Evolutionary conservation across 139 green algal genomes (phyloP), one percentile per base, ranked within the genome.

Genomic region (Chlorella sorokiniana): DNA sequence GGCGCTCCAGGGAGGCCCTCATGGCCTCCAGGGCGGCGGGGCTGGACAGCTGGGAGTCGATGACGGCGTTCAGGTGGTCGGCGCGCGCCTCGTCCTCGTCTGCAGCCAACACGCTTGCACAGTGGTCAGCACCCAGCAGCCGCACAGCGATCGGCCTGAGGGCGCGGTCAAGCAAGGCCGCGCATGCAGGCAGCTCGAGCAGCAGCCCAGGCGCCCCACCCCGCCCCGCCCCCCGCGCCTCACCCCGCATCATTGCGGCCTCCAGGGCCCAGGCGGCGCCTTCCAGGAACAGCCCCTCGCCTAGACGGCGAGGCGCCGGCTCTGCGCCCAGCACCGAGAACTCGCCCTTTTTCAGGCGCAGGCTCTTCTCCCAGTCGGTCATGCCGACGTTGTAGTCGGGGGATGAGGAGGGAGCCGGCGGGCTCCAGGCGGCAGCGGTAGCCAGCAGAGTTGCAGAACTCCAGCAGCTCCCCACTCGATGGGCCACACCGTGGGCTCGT

Each of bases 321-420:
- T 91, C 88, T 5, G 65, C 44, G 22, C 70, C 75, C 69, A 91
- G 42, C 74, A 91, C 88, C 2, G 40, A 27, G 18, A 82, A 91
- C 73, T 91, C 77, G 44, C 86, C 88, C 33, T 73, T 65, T 33
- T 82, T 86, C 33, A 96, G 87, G 9, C 88, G 79, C 64, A 96
- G 69, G 5, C 89, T 89, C 31, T 93, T 89, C 87, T 97, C 94
- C 94, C 94, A 97, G 70, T 97, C 94, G 8, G 94, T 97, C 29
- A 96, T 61, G 35, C 84, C 83, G 29, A 96, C 85, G 69, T 97
- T 96, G 80, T 86, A 90, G 75, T 97, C 93, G 2, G 93, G 94
- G 94, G 40, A 93, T 94, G 64, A 97, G 85, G 33, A 94, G 81
- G 1, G 85, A 90, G 63, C 93, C 94, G 5, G 69, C 37, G 8